Evolutionary conservation across 306 rosid genomes (phyloP), one percentile per base, ranked within the genome.

Genomic region (Casuarina equisetifolia): DNA sequence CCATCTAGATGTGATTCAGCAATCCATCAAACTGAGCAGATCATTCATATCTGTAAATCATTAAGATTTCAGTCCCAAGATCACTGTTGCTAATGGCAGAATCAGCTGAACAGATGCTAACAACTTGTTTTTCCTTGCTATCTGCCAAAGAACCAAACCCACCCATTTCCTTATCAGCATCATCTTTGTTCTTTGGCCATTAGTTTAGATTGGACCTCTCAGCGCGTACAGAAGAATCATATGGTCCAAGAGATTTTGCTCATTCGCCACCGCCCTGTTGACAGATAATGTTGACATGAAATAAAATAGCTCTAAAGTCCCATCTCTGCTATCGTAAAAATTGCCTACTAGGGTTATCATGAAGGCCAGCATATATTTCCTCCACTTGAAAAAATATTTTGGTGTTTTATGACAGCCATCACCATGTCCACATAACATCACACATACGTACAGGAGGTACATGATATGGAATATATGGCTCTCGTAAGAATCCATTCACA

Each of bases 391-490:
- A 59, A 62, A 73, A 43, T 42, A 62, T 7, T 79, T 80, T 71
- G 82, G 61, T 70, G 50, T 70, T 40, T 75, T 62, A 62, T 70
- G 55, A 42, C 48, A 11, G 12, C 53, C 82, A 84, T 50, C 67
- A 20, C 50, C 13, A 9, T 17, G 73, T 70, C 5, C 45, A 58
- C 8, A 3, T 35, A 43, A 42, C 71, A 66, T 40, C 71, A 17
- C 71, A 16, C 42, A 39, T 76, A 55, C 68, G 89, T 80, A 88
- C 90, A 78, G 59, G 76, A 77, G 80, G 84, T 79, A 69, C 83
- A 63, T 75, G 80, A 82, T 77, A 70, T 42, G 75, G 74, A 89
- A 84, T 86, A 77, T 69, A 40, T 70, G 80, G 63, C 73, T 69
- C n/a, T 64, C 76, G 57, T 79, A 81, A 86, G 70, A 86, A 69